These are phyloP conservation scores for Eimeria maxima DNA, from an alignment of 169 alveolate genomes.

Conservation along the genomic window DNA sequence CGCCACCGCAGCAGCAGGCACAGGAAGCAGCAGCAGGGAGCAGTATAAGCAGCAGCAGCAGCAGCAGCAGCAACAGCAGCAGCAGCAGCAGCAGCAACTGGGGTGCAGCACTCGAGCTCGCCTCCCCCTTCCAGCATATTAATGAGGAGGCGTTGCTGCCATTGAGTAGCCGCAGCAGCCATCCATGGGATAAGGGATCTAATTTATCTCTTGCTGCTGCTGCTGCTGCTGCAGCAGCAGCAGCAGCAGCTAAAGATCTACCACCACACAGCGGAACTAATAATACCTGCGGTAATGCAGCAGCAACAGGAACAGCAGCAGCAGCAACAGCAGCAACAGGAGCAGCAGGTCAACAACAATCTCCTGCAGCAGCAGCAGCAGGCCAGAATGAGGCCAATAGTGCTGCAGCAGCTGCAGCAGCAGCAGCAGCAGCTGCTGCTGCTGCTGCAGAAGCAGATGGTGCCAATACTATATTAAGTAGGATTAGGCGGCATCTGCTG, in stretches of 20 bases:
- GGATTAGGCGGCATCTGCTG: constrained; percentile 6
- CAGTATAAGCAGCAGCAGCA: not conserved
- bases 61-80: too few species aligned
- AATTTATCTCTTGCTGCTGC: not conserved
- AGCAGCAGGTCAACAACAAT: not conserved
- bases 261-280: not conserved
- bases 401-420: too few species aligned
- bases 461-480: constrained; percentile 4
- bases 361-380: too few species aligned
- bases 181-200: not conserved
- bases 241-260: not conserved
- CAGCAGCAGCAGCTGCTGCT: too few species aligned
- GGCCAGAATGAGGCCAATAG: too few species aligned
- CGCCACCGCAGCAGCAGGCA: constrained; percentile 49
- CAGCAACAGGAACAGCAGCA: not conserved
- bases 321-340: not conserved
- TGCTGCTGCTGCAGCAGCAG: constrained; percentile 37
- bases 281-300: not conserved
- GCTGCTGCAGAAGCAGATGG: too few species aligned
- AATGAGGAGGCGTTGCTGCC: constrained; percentile 38
- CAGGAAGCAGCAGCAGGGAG: not conserved
- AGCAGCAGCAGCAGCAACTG: not conserved
- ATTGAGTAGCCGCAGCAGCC: constrained; percentile 40
- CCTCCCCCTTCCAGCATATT: constrained; percentile 29
- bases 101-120: not conserved